Conservation (phyloP, 257 asterid species). For the Datura wrightii region DNA sequence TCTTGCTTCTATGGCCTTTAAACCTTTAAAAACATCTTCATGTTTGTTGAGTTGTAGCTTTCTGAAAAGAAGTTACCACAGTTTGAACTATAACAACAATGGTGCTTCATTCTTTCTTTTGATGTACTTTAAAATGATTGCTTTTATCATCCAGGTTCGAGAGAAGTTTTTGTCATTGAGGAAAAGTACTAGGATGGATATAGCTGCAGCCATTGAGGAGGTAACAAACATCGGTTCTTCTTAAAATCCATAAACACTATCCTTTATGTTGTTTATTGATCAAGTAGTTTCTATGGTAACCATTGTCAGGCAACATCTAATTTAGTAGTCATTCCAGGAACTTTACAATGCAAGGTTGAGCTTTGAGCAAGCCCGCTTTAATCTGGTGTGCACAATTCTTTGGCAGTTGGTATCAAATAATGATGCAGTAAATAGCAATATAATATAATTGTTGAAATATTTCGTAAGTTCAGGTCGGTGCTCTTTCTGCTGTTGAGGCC, state of each 20-base stretch:
- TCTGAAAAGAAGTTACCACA: constrained; percentile 11
- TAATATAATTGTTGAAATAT: constrained; percentile 33
- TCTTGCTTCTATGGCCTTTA: background rate
- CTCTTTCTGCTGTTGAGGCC: constrained; percentile 87
- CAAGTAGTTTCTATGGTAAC: constrained; percentile 68
- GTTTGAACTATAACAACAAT: background rate
- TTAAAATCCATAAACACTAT: constrained; percentile 25
- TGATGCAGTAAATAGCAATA: constrained; percentile 22
- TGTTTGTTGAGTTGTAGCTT: background rate
- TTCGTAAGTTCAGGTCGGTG: constrained; percentile 66
- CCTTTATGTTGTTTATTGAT: constrained; percentile 43
- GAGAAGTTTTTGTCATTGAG: constrained; percentile 87
- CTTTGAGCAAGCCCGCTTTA: constrained; percentile 92
- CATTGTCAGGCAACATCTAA: constrained; percentile 72
- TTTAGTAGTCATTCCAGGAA: constrained; percentile 98
- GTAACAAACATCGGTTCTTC: constrained; percentile 52
- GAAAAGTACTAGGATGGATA: constrained; percentile 86
- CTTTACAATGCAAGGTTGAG: constrained; percentile 82
- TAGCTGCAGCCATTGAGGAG: constrained; percentile 85
- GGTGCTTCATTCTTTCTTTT: constrained; percentile 5
- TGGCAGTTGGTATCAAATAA: constrained; percentile 9
- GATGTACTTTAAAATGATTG: constrained; percentile 17
- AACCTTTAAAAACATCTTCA: constrained; percentile 7
- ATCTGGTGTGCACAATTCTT: constrained; percentile 60
- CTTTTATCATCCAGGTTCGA: constrained; percentile 67